A percentile compares a stretch with the other conserved stretches of the same genome.
phyloP scores from a whole-genome alignment of 768 basidiomycete species.

The Naganishia antarctica region DNA sequence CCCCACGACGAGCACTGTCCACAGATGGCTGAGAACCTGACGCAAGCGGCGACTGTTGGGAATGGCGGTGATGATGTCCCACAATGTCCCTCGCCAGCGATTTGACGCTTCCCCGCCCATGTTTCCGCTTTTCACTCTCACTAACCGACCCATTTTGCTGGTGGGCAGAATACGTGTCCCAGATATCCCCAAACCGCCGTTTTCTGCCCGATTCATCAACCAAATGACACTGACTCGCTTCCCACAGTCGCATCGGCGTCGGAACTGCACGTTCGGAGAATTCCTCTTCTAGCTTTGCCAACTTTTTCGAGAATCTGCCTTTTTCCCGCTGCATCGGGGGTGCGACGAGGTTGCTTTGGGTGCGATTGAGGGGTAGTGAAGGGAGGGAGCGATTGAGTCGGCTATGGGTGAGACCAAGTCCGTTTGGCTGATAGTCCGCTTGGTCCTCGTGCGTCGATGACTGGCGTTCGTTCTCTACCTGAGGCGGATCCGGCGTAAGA shows the following conservation, averaged over 20 bases:
- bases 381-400: conserved; percentile 8
- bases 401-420: not conserved
- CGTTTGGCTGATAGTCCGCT: not conserved
- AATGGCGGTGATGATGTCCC: not conserved
- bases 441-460: not conserved
- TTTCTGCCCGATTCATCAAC: conserved; percentile 27
- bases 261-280: conserved; percentile 24
- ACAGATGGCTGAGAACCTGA: not conserved
- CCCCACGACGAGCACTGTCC: not conserved
- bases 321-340: not conserved
- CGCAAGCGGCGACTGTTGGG: not conserved
- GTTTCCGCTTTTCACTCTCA: not conserved
- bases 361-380: conserved; percentile 11
- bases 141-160: not conserved
- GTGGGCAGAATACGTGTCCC: not conserved
- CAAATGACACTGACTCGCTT: conserved; percentile 23
- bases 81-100: not conserved
- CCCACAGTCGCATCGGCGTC: conserved; percentile 20
- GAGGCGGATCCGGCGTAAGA: not conserved
- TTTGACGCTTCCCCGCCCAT: not conserved
- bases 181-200: conserved; percentile 32
- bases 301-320: not conserved
- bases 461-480: not conserved
- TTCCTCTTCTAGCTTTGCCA: conserved; percentile 15
- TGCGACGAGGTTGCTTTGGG: not conserved